Evolutionary conservation across 2,329 filamentous ascomycete species (phyloP), one percentile per base, ranked within the genome.

Genomic region (Scedosporium aurantiacum): DNA sequence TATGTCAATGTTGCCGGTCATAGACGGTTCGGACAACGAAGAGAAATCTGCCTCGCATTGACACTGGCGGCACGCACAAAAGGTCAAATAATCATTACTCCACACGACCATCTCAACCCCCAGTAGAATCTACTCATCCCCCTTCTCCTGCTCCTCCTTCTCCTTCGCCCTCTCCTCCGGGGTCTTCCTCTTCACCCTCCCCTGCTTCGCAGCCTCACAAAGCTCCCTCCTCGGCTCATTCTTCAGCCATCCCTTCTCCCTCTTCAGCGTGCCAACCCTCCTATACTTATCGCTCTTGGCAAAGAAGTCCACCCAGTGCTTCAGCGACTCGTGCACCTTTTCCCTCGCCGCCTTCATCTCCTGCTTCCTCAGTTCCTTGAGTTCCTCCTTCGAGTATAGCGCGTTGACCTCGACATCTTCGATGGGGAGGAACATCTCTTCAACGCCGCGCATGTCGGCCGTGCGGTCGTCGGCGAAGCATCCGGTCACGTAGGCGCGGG

Each of bases 381-480:
- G 73, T 69, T 86, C 79, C 14, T 77, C 79, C 18, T 81, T 76
- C 41, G 74, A 76, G 75, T 78, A 86, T 68, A 81, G 73, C 41
- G 70, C 68, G 71, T 92, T 88, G 27, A 88, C 80, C 61, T 79
- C 77, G 0, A 80, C 77, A 68, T 87, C 79, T 70, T 87, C 84
- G 40, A 84, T 67, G 1, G 85, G 85, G 7, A 93, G 71, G 74
- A 85, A 97, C 83, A 95, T 94, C 65, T 86, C 82, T 76, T 97
- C 94, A 4, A 90, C 87, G 55, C 94, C 94, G 64, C 89, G 83
- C 72, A 97, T 76, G 75, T 99, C 94, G 3, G 89, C 81, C 1
- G 87, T 94, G 37, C 86, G 79, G 78, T 99, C 94, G 65, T 91
- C 87, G 45, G 83, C 78, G 76, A 99, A 99, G 74, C 94, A 99